Evolutionary conservation across 495 filamentous ascomycete genomes (phyloP).

Genomic region (Penicillium daleae): DNA sequence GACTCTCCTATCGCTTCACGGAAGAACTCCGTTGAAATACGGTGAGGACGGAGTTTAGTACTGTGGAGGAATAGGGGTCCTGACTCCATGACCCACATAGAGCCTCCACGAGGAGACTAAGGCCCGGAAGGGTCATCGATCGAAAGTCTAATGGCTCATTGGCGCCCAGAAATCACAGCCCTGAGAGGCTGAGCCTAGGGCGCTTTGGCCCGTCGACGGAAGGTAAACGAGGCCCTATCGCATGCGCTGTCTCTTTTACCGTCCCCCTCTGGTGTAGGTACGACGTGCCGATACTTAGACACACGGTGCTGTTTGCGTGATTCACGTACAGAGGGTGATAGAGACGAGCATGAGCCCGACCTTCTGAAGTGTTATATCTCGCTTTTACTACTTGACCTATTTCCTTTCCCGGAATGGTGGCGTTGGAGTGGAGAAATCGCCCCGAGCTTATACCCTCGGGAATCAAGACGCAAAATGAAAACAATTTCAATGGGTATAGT

Average conservation of each 20-base stretch:
- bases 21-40: background rate
- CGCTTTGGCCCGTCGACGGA: slow-evolving; percentile 1
- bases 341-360: background rate
- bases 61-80: slow-evolving; percentile 1
- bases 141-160: background rate
- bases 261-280: background rate
- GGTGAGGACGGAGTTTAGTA: background rate
- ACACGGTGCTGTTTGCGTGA: background rate
- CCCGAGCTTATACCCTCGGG: background rate
- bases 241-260: background rate
- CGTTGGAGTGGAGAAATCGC: background rate
- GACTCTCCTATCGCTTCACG: background rate
- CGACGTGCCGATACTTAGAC: background rate
- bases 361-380: background rate
- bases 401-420: background rate
- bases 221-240: background rate
- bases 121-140: background rate
- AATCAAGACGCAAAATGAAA: background rate
- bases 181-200: background rate
- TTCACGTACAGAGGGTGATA: background rate
- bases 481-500: slow-evolving; percentile 17
- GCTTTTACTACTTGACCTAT: background rate
- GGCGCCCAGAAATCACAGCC: background rate
- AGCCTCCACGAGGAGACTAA: background rate
- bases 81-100: background rate